These are phyloP conservation scores for Cryptosporidium parvum DNA, from an alignment of 169 alveolate species.

Conservation along the genomic window DNA sequence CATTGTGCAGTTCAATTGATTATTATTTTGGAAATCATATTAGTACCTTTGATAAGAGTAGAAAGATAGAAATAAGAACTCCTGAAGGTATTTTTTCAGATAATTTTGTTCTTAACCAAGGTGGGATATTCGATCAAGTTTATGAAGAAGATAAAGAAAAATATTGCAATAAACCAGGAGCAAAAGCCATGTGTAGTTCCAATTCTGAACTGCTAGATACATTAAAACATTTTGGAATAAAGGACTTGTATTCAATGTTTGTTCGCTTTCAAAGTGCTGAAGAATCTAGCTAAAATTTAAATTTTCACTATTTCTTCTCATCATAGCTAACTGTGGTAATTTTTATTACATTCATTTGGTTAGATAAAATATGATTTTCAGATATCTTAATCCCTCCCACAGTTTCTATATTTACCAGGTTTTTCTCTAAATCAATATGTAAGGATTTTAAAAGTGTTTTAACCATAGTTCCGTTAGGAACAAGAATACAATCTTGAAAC, in stretches of 20 bases:
- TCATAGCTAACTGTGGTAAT: conserved; percentile 46
- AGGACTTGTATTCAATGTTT: not conserved
- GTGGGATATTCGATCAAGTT: conserved; percentile 29
- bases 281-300: not conserved
- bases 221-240: not conserved
- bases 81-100: conserved; percentile 32
- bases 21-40: conserved; percentile 39
- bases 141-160: conserved; percentile 5
- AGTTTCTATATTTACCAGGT: conserved; percentile 79
- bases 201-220: conserved; percentile 7
- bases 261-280: conserved; percentile 3
- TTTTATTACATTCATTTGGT: conserved; percentile 78
- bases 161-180: conserved; percentile 20
- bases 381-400: conserved; percentile 81
- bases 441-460: conserved; percentile 77
- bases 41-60: not conserved
- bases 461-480: conserved; percentile 79
- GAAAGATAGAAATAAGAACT: not conserved
- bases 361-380: conserved; percentile 80
- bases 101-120: conserved; percentile 3
- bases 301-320: not conserved
- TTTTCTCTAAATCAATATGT: conserved; percentile 77
- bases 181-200: conserved; percentile 31
- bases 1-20: conserved; percentile 32
- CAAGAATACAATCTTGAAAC: conserved; percentile 83